Percentiles rank a stretch among this genome's conserved stretches.
phyloP scores from a whole-genome alignment of 441 rosid genomes.

The Populus hybrid region DNA sequence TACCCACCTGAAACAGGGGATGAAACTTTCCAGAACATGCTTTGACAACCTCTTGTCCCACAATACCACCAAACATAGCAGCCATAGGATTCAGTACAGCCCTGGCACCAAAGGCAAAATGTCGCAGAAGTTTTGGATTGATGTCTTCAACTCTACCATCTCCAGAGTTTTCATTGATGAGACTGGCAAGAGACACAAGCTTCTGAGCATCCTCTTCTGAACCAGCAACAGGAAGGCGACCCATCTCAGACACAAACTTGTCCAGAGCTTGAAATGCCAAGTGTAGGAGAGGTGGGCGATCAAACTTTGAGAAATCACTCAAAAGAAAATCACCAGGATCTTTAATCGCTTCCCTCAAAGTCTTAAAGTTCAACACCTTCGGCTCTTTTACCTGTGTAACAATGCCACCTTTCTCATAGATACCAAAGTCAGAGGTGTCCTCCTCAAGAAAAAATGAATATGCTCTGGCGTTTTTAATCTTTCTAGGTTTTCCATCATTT shows the following conservation, averaged over 20 bases:
- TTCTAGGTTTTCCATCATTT: constrained; percentile 91
- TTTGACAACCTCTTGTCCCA: constrained; percentile 93
- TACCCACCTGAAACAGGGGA: constrained; percentile 76
- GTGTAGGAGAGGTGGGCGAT: constrained; percentile 84
- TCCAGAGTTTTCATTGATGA: constrained; percentile 52
- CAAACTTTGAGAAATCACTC: constrained; percentile 85
- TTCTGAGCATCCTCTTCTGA: constrained; percentile 81
- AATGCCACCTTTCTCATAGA: constrained; percentile 81
- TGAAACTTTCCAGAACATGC: constrained; percentile 97
- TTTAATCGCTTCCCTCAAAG: constrained; percentile 68
- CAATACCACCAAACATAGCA: constrained; percentile 96
- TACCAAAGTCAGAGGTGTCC: constrained; percentile 61
- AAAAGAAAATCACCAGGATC: constrained; percentile 91
- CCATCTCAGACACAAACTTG: constrained; percentile 52
- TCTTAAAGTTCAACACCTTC: constrained; percentile 72
- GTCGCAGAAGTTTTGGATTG: constrained; percentile 59
- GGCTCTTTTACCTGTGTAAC: constrained; percentile 92
- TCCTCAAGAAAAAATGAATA: constrained; percentile 79
- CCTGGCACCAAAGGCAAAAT: constrained; percentile 85
- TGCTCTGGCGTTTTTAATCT: constrained; percentile 72
- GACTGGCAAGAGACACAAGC: constrained; percentile 52
- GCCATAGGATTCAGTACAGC: constrained; percentile 95
- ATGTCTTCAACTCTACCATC: constrained; percentile 66
- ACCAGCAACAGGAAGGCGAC: constrained; percentile 80
- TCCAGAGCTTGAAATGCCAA: constrained; percentile 90